phyloP scores from a whole-genome alignment of 1,139 yeast genomes.

The Zygosaccharomyces sapae region DNA sequence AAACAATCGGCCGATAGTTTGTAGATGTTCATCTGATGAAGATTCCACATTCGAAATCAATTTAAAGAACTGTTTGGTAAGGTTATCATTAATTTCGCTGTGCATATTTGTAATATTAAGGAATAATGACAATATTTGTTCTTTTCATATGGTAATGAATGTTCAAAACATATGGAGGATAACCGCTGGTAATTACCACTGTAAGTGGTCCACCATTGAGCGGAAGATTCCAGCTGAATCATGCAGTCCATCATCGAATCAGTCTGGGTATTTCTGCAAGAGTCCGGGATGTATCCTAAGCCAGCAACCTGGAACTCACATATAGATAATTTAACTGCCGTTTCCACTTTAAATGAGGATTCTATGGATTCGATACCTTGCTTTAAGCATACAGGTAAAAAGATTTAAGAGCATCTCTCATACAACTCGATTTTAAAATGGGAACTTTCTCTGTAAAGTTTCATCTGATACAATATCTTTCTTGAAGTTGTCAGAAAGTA shows the following conservation, averaged over 20 bases:
- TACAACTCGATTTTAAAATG: constrained; percentile 32
- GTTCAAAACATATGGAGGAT: constrained; percentile 47
- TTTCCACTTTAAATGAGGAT: constrained; percentile 32
- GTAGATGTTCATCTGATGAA: constrained; percentile 11
- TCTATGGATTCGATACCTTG: constrained; percentile 33
- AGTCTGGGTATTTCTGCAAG: constrained; percentile 18
- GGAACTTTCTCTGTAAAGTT: constrained; percentile 21
- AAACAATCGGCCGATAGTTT: constrained; percentile 12
- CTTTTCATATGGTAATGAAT: constrained; percentile 50
- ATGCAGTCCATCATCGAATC: constrained; percentile 39
- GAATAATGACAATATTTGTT: constrained; percentile 46
- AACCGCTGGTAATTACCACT: constrained; percentile 54
- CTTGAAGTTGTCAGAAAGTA: constrained; percentile 1
- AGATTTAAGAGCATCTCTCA: constrained; percentile 31
- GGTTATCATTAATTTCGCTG: constrained; percentile 23
- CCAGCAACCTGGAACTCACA: constrained; percentile 52
- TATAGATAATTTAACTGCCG: constrained; percentile 49
- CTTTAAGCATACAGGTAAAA: constrained; percentile 33
- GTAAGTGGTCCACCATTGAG: constrained; percentile 60
- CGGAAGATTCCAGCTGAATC: constrained; percentile 40
- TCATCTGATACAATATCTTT: constrained; percentile 9
- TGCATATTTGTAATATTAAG: constrained; percentile 44
- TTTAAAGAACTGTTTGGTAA: constrained; percentile 17
- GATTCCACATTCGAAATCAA: constrained; percentile 10
- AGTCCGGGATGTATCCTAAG: constrained; percentile 19